Percentiles rank a stretch among this genome's conserved stretches.
Conservation (phyloP, 768 basidiomycete genomes). For the Lactarius sp. region DNA sequence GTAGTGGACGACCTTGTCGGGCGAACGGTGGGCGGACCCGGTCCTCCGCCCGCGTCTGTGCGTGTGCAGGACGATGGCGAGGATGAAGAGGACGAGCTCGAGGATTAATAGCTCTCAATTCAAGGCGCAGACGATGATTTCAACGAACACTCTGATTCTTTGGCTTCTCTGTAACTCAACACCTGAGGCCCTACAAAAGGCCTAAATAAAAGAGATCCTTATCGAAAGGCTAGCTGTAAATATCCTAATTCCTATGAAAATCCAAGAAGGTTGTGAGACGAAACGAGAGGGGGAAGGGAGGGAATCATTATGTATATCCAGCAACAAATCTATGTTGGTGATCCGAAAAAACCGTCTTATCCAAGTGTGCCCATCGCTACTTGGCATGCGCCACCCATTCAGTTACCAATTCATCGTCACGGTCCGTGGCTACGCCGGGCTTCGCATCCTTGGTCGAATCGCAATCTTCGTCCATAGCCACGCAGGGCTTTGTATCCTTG, state of each 20-base stretch:
- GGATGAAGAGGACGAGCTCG: slow-evolving; percentile 25
- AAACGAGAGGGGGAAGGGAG: background rate
- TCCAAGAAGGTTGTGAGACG: too few species aligned
- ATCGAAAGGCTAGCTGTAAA: background rate
- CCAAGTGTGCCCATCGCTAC: background rate
- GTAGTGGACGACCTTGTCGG: slow-evolving; percentile 22
- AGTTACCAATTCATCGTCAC: background rate
- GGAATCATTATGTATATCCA: too few species aligned
- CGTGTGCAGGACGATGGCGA: background rate
- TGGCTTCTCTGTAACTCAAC: background rate
- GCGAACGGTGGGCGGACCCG: background rate
- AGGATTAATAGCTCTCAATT: slow-evolving; percentile 8
- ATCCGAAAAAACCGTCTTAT: background rate
- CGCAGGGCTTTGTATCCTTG: background rate
- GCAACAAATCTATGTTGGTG: too few species aligned
- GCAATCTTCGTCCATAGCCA: slow-evolving; percentile 11
- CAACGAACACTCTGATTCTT: too few species aligned
- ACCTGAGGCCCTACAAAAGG: too few species aligned
- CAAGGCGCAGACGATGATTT: too few species aligned
- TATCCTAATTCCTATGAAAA: background rate
- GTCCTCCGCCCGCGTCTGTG: too few species aligned
- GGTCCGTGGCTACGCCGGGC: background rate
- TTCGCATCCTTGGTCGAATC: slow-evolving; percentile 1
- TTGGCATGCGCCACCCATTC: slow-evolving; percentile 12
- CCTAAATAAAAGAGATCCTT: background rate